Base-by-base conservation (phyloP, 2,329 filamentous ascomycete genomes). In the Tolypocladium album region DNA sequence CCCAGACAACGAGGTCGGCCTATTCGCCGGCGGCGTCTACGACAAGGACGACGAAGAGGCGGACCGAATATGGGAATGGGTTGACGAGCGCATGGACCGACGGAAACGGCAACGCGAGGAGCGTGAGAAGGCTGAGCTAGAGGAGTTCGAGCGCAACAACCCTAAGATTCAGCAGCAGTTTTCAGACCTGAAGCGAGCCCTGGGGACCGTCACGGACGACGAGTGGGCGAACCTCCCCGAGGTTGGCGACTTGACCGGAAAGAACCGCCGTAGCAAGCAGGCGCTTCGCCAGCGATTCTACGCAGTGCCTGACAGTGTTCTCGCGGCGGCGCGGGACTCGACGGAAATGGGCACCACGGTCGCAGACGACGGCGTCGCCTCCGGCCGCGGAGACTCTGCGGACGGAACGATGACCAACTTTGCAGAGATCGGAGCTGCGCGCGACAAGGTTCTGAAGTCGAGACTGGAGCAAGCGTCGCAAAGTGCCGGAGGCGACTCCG, bases 91-190 rank as follows among this genome's bases (percentile, higher is more conserved):
- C 76, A 97, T 99, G 93, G 92, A 95, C 66, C 84, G 94, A 66
- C 82, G 94, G 64, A 95, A 88, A 78, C 83, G 83, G 67, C 87
- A 93, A 84, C 96, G 94, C 85, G 94, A 99, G 88, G 88, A 88
- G 71, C 91, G 94, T 74, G 94, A 99, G 75, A 81, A 89, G 72
- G 84, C 90, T 78, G 93, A 99, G 79, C 86, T 83, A 73, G 91
- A 96, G 71, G 92, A 97, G 70, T 96, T 96, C 82, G 93, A 99
- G 78, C 87, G 88, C 67, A 93, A 96, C 73, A 97, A 99, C 72
- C 94, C 94, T 17, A 99, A 97, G 76, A 97, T 99, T 58, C 90
- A 96, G 71, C 90, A 97, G 67, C 94, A 99, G 74, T 99, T 99
- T 73, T 92, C 92, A 71, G 94, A 97, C 68, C 78, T 97, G 58